Evolutionary conservation across 208 protist species (phyloP).

Genomic region (Trypanosoma mega): DNA sequence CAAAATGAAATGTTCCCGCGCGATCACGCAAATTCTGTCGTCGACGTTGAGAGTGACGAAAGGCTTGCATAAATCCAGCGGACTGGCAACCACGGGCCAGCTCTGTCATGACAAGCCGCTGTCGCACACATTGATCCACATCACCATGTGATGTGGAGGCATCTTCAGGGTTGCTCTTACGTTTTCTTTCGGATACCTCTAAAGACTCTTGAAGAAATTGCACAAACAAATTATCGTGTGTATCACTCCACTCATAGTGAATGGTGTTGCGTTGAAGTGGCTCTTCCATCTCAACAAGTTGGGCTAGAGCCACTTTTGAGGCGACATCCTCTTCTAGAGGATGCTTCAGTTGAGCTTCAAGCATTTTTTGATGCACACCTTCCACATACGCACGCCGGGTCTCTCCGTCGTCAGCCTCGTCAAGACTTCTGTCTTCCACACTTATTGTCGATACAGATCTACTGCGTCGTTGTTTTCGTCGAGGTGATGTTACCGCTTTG

Average conservation of each 20-base stretch:
- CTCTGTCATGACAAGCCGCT: constrained; percentile 22
- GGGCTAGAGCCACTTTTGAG: background rate
- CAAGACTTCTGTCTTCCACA: background rate
- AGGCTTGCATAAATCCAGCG: constrained; percentile 38
- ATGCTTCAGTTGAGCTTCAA: background rate
- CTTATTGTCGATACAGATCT: background rate
- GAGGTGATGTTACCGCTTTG: constrained; percentile 3
- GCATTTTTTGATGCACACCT: constrained; percentile 16
- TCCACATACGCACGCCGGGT: constrained; percentile 16
- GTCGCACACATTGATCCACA: background rate
- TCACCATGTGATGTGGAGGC: background rate
- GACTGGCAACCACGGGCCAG: constrained; percentile 34
- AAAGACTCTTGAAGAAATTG: constrained; percentile 22
- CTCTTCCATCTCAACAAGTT: constrained; percentile 39
- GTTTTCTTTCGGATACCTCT: constrained; percentile 20
- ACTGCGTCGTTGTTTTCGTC: background rate
- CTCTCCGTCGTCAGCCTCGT: constrained; percentile 6
- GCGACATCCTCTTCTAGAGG: background rate
- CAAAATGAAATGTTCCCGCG: constrained; percentile 40
- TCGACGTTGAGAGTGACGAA: constrained; percentile 15
- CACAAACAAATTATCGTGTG: constrained; percentile 47
- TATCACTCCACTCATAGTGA: constrained; percentile 46
- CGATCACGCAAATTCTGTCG: constrained; percentile 16
- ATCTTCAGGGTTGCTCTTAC: background rate
- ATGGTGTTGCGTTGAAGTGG: constrained; percentile 40